Base-by-base conservation (phyloP, 495 filamentous ascomycete genomes). In the Physcia stellaris region DNA sequence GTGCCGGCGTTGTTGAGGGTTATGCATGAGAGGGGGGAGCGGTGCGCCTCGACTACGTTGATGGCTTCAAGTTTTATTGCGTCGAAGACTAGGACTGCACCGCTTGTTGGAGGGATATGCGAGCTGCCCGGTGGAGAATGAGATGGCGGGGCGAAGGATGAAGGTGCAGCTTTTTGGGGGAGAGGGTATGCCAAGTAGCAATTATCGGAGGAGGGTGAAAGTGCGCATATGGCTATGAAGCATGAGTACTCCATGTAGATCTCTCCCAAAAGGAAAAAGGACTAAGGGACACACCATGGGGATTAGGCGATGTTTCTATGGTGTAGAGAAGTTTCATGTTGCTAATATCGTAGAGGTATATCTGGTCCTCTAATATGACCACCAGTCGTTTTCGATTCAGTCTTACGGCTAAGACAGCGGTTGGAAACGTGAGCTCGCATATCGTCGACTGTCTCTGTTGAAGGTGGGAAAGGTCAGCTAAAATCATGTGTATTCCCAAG, bases 381-480 rank as follows among this genome's bases (percentile, higher is more conserved):
- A 86, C 84, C 10, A 98, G 73, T 15, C 90, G 74, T 58, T 95
- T 96, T 27, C 92, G 76, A 55, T 96, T 96, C 50, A 98, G 63
- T 49, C 86, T 78, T 21, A 96, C 84, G 12, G 90, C 85, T 11
- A 98, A 71, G 11, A 98, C 83, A 6, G 85, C 85, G 17, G 86
- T 88, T 1, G 88, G 90, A 53, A 95, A 98, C 13, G 86, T 98
- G 49, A 98, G 79, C 57, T 98, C 90, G 75, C 92, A 96, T 59
- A 98, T 96, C 46, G 88, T 86, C 26, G 90, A 93, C 51, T 83
- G 79, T 37, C 88, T 75, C 85, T 92, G 54, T 51, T 23, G 45
- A 16, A 31, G 21, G 15, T 12, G 24, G 4, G 15, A n/a, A n/a
- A n/a, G n/a, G n/a, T n/a, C n/a, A n/a, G n/a, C n/a, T n/a, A n/a